phyloP scores from a whole-genome alignment of 169 alveolate species.

The Plasmodium sp. region DNA sequence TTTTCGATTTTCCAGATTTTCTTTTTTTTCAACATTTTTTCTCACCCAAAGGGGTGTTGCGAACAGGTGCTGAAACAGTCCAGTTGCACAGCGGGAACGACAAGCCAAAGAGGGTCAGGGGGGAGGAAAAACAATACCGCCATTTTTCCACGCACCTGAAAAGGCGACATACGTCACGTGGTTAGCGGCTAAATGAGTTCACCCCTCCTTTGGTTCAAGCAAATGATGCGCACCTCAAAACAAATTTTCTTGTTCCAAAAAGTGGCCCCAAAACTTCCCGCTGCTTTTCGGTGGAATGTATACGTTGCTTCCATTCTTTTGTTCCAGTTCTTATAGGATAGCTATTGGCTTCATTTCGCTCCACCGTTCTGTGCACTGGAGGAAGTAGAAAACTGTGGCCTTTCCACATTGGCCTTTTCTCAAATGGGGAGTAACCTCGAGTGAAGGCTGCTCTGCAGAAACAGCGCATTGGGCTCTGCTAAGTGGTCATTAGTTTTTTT shows the following conservation, averaged over 20 bases:
- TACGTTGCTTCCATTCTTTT: background rate
- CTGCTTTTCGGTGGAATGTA: background rate
- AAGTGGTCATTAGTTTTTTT: background rate
- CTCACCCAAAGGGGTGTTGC: background rate
- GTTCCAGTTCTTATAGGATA: background rate
- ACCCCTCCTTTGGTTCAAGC: background rate
- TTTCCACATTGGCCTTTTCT: background rate
- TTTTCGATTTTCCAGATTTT: background rate
- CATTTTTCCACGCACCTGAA: background rate
- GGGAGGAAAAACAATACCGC: background rate
- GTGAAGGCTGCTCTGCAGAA: background rate
- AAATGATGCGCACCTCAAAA: background rate
- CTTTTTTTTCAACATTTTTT: background rate
- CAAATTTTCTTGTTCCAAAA: background rate
- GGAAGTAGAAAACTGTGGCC: background rate
- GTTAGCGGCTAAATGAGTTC: background rate
- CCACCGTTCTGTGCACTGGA: background rate
- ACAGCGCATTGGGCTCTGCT: background rate
- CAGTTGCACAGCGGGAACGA: background rate
- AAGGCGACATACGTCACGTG: background rate
- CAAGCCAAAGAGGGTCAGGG: background rate
- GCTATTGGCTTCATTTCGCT: background rate
- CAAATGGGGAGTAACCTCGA: background rate
- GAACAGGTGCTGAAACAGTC: background rate
- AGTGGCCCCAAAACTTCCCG: background rate